Base-by-base conservation (phyloP, 257 asterid genomes). In the Solanum raphanifolium region DNA sequence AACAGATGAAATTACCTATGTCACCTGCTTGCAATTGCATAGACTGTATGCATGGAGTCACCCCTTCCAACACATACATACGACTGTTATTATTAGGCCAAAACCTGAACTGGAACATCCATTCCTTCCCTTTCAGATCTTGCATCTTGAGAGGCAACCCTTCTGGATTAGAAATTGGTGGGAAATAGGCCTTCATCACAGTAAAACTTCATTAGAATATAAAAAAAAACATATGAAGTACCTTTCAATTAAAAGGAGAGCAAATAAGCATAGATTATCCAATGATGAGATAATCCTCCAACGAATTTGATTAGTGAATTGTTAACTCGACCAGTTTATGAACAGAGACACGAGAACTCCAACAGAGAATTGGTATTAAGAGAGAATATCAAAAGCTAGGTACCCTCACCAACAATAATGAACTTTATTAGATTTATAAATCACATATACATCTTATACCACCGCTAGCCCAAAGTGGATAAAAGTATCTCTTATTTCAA, bases 21-120 rank as follows among this genome's bases (percentile, higher is more conserved):
- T 97, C 99, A 87, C 99, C 98, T 87, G 99, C 99, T 91, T 93
- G 98, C 92, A 97, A 92, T 90, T 93, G 95, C 98, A 97, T 93
- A 31, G 98, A 92, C 84, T 95, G 98, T 90, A 97, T 95, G 88
- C 99, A 97, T 85, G 99, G 98, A 90, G 98, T 95, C 89, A 97
- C 93, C 88, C 99, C 99, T 95, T 97, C 99, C 76, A 97, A 92
- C 88, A 97, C 98, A 89, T 97, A 97, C 99, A 97, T 95, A 94
- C 99, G 94, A 95, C 99, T 97, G 90, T 95, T 94, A 89, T 97
- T 97, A 86, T 97, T 97, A 16, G 98, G 98, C 99, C 99, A 97
- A 92, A 95, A 97, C 39, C 99, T 96, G 87, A 95, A 97, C 88
- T 97, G 99, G 87, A 97, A 95, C 74, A 92, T 88, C 99, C 99